Conservation (phyloP, 164 flowering plant genomes). For the Chimonanthus salicifolius region DNA sequence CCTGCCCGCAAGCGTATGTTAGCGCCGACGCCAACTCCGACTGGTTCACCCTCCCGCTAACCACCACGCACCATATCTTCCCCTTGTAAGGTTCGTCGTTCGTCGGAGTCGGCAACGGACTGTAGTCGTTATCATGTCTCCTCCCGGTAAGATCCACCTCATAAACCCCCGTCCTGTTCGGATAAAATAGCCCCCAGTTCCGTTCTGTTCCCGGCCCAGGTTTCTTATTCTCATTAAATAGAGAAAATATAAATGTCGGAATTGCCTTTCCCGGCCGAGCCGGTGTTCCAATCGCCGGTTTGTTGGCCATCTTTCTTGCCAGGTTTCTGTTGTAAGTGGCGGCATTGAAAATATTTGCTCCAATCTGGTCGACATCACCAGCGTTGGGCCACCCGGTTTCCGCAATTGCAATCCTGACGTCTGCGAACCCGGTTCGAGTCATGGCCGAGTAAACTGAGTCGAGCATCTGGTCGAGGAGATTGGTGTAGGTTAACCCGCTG, state of each 20-base stretch:
- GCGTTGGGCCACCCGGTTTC: constrained; percentile 94
- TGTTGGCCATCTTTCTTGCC: constrained; percentile 30
- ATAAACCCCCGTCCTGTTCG: constrained; percentile 48
- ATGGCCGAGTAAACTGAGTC: constrained; percentile 73
- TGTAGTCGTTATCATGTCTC: constrained; percentile 24
- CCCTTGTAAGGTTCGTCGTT: constrained; percentile 76
- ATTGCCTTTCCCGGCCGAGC: constrained; percentile 56
- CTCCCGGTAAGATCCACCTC: constrained; percentile 60
- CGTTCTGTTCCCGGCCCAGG: constrained; percentile 84
- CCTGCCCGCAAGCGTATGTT: constrained; percentile 78
- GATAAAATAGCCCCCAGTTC: constrained; percentile 71
- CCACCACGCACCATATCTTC: constrained; percentile 80
- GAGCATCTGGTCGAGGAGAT: constrained; percentile 77
- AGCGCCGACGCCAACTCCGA: constrained; percentile 47
- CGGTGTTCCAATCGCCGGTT: constrained; percentile 70
- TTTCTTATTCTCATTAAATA: constrained; percentile 79
- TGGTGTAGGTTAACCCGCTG: constrained; percentile 46
- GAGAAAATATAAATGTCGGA: constrained; percentile 60
- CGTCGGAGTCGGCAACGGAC: constrained; percentile 42
- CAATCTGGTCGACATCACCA: constrained; percentile 76
- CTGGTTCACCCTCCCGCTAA: constrained; percentile 30
- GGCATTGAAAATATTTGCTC: constrained; percentile 73
- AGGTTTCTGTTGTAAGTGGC: constrained; percentile 81
- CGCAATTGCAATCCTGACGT: constrained; percentile 45
- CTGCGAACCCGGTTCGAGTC: constrained; percentile 46